Conservation (phyloP, 257 asterid species). For the Echium plantagineum region DNA sequence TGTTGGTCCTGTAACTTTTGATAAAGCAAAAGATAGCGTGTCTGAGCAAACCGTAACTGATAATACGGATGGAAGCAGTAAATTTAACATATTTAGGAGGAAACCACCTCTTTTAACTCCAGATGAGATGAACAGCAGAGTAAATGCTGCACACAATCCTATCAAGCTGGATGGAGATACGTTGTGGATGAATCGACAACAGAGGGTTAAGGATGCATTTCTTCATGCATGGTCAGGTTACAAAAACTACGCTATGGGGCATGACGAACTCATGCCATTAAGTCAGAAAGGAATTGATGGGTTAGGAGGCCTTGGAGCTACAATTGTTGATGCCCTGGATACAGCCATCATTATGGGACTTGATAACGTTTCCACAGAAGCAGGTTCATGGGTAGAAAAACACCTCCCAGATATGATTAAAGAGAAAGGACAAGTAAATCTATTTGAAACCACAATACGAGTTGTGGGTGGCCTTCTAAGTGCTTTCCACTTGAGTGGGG, state of each 20-base stretch:
- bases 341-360: slow-evolving; percentile 92
- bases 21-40: slow-evolving; percentile 22
- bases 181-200: slow-evolving; percentile 60
- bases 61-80: slow-evolving; percentile 35
- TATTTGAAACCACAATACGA: slow-evolving; percentile 91
- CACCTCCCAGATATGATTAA: slow-evolving; percentile 60
- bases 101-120: slow-evolving; percentile 76
- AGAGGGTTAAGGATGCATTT: slow-evolving; percentile 76
- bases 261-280: slow-evolving; percentile 92
- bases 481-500: slow-evolving; percentile 86
- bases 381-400: slow-evolving; percentile 84
- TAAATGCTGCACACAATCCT: slow-evolving; percentile 26
- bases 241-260: slow-evolving; percentile 63
- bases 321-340: slow-evolving; percentile 86
- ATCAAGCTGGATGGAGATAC: slow-evolving; percentile 24
- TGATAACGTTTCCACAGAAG: slow-evolving; percentile 63
- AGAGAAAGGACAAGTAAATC: slow-evolving; percentile 74
- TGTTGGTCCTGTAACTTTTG: slow-evolving; percentile 23
- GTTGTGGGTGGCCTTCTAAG: slow-evolving; percentile 89
- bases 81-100: slow-evolving; percentile 57
- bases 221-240: slow-evolving; percentile 95
- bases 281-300: slow-evolving; percentile 73
- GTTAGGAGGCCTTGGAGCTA: slow-evolving; percentile 94
- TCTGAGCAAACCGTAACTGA: slow-evolving; percentile 36
- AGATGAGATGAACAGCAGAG: slow-evolving; percentile 55